Evolutionary conservation across 495 filamentous ascomycete species (phyloP), one percentile per base, ranked within the genome.

Genomic region (Trypethelium eluteriae): DNA sequence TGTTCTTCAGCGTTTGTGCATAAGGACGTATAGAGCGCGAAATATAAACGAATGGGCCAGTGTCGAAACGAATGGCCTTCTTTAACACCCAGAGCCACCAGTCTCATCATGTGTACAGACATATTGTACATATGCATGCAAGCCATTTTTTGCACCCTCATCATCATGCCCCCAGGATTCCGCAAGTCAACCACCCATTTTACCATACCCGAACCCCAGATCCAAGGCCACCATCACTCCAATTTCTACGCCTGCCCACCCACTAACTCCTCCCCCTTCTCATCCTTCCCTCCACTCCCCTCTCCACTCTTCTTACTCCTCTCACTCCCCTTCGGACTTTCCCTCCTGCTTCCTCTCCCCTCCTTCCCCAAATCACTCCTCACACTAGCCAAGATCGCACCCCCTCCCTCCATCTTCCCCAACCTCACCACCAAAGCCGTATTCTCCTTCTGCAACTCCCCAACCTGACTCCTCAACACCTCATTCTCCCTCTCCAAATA

Each of bases 361-460:
- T 7, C 18, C 53, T 18, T 25, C 49, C n/a, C 49, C 49, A 53
- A 18, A 11, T 53, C 49, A 5, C n/a, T 25, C n/a, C 49, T 53
- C 49, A 53, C 49, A 5, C n/a, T 25, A 5, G 49, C n/a, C 2
- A 53, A 18, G 1, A 53, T 25, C 39, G 46, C 59, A 5, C 61
- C 67, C n/a, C 74, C 74, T n/a, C 63, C 64, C 5, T 79, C 80
- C 63, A 76, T 71, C 70, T 74, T 76, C 38, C 85, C 85, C 39
- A 87, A 59, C 68, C 73, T 72, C 14, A 79, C 81, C 0, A 83
- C 85, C 4, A 88, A 68, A 72, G 71, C 69, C 41, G 77, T 79
- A 66, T 79, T 80, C 72, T 80, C 76, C 49, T 73, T 65, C 74
- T 80, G 78, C 72, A 80, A 61, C 49, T 74, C 70, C 41, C 73